Conservation (phyloP, 352 stramenopile genomes). For the Globisporangium perplexum region DNA sequence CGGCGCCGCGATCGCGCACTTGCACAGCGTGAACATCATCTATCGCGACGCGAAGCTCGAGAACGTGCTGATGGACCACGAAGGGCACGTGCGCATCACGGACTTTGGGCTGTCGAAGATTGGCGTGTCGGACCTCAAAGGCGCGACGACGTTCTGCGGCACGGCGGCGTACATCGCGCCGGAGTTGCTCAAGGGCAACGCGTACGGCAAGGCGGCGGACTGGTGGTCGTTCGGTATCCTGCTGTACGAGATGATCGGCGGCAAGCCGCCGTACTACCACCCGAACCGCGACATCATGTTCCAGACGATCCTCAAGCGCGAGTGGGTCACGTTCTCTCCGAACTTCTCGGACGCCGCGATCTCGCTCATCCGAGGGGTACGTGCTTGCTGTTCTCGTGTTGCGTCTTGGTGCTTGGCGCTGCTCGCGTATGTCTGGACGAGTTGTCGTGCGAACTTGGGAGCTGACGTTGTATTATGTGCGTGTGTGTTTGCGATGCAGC, state of each 20-base stretch:
- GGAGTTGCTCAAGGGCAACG: slow-evolving; percentile 85
- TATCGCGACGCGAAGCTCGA: slow-evolving; percentile 95
- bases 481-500: slow-evolving; percentile 24
- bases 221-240: slow-evolving; percentile 95
- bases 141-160: slow-evolving; percentile 91
- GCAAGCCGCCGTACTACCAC: slow-evolving; percentile 89
- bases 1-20: slow-evolving; percentile 79
- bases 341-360: slow-evolving; percentile 89
- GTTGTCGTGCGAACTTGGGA: not conserved
- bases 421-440: not conserved
- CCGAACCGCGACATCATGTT: slow-evolving; percentile 91
- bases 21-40: slow-evolving; percentile 95
- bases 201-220: slow-evolving; percentile 90
- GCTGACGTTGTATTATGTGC: not conserved
- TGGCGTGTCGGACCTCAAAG: slow-evolving; percentile 78
- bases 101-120: slow-evolving; percentile 94
- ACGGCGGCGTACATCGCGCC: slow-evolving; percentile 93
- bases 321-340: slow-evolving; percentile 94
- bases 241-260: slow-evolving; percentile 95
- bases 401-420: too few species aligned
- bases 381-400: too few species aligned
- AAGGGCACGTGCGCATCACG: slow-evolving; percentile 92
- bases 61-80: slow-evolving; percentile 93
- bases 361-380: slow-evolving; percentile 90
- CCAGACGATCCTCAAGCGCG: slow-evolving; percentile 89